Evolutionary conservation across 2,329 filamentous ascomycete genomes (phyloP).

Genomic region (Lizonia empirigonia): DNA sequence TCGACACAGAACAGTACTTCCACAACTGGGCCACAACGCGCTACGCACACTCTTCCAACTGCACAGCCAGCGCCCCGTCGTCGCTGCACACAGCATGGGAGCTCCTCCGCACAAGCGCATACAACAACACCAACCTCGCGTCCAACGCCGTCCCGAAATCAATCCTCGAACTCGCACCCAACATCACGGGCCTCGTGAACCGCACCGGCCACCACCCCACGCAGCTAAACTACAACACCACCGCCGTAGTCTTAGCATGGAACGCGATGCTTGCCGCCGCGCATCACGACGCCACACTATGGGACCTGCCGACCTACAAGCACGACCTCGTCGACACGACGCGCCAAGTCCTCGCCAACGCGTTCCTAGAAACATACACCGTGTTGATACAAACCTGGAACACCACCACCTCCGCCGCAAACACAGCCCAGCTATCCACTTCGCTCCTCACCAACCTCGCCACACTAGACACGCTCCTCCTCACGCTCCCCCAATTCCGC

Average conservation of each 20-base stretch:
- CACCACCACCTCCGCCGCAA: not conserved
- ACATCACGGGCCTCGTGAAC: conserved; percentile 49
- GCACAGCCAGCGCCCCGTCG: conserved; percentile 14
- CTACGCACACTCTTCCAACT: conserved; percentile 39
- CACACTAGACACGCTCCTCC: conserved; percentile 52
- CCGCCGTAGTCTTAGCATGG: conserved; percentile 49
- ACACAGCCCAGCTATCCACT: not conserved
- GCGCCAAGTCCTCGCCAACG: conserved; percentile 56
- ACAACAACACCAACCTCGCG: conserved; percentile 57
- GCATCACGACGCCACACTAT: conserved; percentile 41
- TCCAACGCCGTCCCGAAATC: conserved; percentile 53
- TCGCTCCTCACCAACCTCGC: conserved; percentile 24
- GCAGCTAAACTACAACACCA: conserved; percentile 51
- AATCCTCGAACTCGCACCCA: conserved; percentile 55
- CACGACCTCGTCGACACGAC: conserved; percentile 59
- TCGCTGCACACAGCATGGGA: conserved; percentile 56
- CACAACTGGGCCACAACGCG: conserved; percentile 53
- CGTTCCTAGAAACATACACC: conserved; percentile 51
- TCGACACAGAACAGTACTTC: conserved; percentile 56
- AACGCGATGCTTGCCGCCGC: conserved; percentile 49
- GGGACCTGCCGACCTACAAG: conserved; percentile 51
- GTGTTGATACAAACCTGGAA: conserved; percentile 45
- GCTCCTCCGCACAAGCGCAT: conserved; percentile 52
- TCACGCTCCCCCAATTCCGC: conserved; percentile 51
- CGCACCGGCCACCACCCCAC: conserved; percentile 53